phyloP scores from a whole-genome alignment of 2,329 filamentous ascomycete genomes.

The Ascochyta koolunga region DNA sequence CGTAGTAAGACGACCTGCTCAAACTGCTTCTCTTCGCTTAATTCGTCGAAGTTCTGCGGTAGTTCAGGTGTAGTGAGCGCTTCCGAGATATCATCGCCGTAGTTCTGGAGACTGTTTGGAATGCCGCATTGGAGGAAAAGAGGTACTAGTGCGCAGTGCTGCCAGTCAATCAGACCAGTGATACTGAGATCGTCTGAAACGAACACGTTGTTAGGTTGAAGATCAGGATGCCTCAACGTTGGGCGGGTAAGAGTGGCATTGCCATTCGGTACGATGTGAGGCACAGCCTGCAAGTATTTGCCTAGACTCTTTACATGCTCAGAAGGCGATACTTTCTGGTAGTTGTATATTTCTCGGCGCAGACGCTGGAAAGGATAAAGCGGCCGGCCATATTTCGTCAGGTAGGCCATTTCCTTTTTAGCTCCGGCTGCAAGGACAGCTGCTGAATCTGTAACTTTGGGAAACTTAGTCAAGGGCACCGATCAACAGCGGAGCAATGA shows the following conservation, averaged over 20 bases:
- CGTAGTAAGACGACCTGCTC: slow-evolving; percentile 34
- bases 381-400: slow-evolving; percentile 35
- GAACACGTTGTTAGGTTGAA: slow-evolving; percentile 38
- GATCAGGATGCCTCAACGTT: slow-evolving; percentile 44
- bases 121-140: slow-evolving; percentile 49
- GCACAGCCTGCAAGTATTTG: slow-evolving; percentile 36
- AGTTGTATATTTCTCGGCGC: slow-evolving; percentile 39
- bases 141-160: slow-evolving; percentile 47
- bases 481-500: neutral
- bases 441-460: slow-evolving; percentile 31
- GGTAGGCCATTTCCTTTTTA: slow-evolving; percentile 41
- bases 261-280: slow-evolving; percentile 28
- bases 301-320: slow-evolving; percentile 37
- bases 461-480: slow-evolving; percentile 18
- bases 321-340: slow-evolving; percentile 34
- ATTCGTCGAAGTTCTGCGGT: slow-evolving; percentile 30
- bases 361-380: slow-evolving; percentile 42
- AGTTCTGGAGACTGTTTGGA: slow-evolving; percentile 50
- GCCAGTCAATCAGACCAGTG: slow-evolving; percentile 51
- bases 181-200: slow-evolving; percentile 41
- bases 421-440: slow-evolving; percentile 37
- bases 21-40: slow-evolving; percentile 30
- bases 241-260: slow-evolving; percentile 22
- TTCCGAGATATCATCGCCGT: slow-evolving; percentile 40
- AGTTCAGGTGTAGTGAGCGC: slow-evolving; percentile 28